Conservation (phyloP, 331 rosid species). For the Telfairia occidentalis region DNA sequence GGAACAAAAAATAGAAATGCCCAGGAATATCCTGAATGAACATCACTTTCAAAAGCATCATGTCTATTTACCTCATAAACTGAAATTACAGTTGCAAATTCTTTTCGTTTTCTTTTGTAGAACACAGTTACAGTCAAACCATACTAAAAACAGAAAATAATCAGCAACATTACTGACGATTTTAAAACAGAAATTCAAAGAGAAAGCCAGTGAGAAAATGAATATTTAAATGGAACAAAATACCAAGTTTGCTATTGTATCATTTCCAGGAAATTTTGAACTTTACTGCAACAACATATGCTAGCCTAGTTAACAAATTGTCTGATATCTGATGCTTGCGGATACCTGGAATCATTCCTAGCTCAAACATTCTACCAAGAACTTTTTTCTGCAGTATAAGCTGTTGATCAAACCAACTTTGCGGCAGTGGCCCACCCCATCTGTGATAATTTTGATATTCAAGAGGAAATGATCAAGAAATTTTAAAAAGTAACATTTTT, state of each 20-base stretch:
- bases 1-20: neutral
- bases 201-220: neutral
- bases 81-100: neutral
- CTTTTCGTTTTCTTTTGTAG: neutral
- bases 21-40: neutral
- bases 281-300: neutral
- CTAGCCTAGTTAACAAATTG: neutral
- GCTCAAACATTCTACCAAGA: conserved; percentile 69
- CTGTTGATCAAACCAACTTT: conserved; percentile 82
- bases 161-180: neutral
- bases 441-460: conserved; percentile 29
- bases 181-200: neutral
- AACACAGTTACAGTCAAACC: neutral
- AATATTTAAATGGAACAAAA: neutral
- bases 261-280: neutral
- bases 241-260: neutral
- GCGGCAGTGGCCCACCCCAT: conserved; percentile 94
- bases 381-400: conserved; percentile 63
- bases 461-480: conserved; percentile 4
- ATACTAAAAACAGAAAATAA: neutral
- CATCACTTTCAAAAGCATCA: neutral
- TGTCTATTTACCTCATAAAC: conserved; percentile 1
- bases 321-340: conserved; percentile 1
- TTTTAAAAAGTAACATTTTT: neutral
- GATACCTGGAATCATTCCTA: conserved; percentile 93